Percentiles rank a stretch among this genome's conserved stretches.
phyloP scores from a whole-genome alignment of 768 basidiomycete genomes.

The Mycena albidolilacea region DNA sequence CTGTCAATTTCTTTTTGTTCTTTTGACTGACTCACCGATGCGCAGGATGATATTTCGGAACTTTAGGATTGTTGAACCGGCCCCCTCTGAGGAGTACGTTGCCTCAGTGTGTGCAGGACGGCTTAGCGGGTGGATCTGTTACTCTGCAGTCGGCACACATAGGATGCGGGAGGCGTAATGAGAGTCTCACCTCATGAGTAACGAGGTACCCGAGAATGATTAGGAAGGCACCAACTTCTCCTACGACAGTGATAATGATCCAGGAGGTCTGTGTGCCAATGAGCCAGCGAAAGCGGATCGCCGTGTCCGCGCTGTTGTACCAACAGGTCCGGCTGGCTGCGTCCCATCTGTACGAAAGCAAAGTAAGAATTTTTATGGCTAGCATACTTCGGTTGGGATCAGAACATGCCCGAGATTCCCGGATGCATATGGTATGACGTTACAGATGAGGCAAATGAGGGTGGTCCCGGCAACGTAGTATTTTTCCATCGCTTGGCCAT shows the following conservation, averaged over 20 bases:
- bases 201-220: neutral
- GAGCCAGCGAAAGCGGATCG: slow-evolving; percentile 41
- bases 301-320: slow-evolving; percentile 12
- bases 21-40: slow-evolving; percentile 1
- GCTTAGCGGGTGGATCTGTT: neutral
- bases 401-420: slow-evolving; percentile 43
- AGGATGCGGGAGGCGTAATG: neutral
- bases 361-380: neutral
- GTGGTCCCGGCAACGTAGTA: no score
- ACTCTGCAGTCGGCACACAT: neutral
- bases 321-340: slow-evolving; percentile 8
- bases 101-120: neutral
- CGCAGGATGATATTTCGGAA: slow-evolving; percentile 17
- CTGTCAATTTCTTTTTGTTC: neutral
- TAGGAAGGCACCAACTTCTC: slow-evolving; percentile 1
- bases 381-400: neutral
- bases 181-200: neutral
- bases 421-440: slow-evolving; percentile 40
- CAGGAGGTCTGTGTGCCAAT: slow-evolving; percentile 45
- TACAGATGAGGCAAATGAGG: slow-evolving; percentile 34
- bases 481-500: no score
- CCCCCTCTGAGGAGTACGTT: slow-evolving; percentile 5
- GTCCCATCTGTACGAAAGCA: slow-evolving; percentile 19
- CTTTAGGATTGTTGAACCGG: slow-evolving; percentile 10
- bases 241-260: neutral